A percentile compares a stretch with the other conserved stretches of the same genome.
Conservation (phyloP, 2,329 filamentous ascomycete genomes). For the Ustilaginoidea virens region DNA sequence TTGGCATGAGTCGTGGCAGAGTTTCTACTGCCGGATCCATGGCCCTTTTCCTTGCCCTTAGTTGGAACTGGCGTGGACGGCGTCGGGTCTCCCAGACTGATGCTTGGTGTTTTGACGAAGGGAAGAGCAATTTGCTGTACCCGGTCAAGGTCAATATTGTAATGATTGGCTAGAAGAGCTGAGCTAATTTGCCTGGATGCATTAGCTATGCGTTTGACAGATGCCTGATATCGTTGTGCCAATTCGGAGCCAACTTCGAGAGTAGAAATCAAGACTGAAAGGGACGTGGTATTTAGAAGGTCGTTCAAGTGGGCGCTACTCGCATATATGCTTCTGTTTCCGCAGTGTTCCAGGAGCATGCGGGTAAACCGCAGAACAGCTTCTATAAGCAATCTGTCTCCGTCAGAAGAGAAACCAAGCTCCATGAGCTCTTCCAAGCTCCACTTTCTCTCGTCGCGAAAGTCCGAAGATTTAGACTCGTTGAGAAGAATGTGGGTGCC, state of each 20-base stretch:
- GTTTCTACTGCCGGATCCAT: constrained; percentile 24
- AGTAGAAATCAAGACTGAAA: constrained; percentile 61
- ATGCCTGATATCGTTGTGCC: constrained; percentile 83
- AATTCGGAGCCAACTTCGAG: constrained; percentile 72
- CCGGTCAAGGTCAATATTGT: constrained; percentile 62
- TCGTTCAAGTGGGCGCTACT: constrained; percentile 85
- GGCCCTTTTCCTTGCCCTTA: constrained; percentile 64
- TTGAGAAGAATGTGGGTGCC: constrained; percentile 47
- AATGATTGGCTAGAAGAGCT: constrained; percentile 70
- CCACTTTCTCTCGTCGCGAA: constrained; percentile 32
- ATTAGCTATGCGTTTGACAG: constrained; percentile 60
- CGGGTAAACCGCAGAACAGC: constrained; percentile 72
- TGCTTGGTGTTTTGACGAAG: constrained; percentile 56
- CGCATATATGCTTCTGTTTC: constrained; percentile 88
- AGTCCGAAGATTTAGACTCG: constrained; percentile 33
- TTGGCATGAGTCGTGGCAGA: constrained; percentile 58
- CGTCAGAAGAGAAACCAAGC: constrained; percentile 55
- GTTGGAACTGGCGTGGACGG: constrained; percentile 38
- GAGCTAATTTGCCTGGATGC: constrained; percentile 52
- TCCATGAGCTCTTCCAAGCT: constrained; percentile 30
- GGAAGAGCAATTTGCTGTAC: constrained; percentile 72
- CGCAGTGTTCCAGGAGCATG: constrained; percentile 83
- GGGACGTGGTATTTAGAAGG: constrained; percentile 73
- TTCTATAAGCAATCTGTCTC: constrained; percentile 68
- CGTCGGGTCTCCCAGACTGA: constrained; percentile 34